Evolutionary conservation across 306 rosid species (phyloP).

Genomic region (Pachyrhizus erosus): DNA sequence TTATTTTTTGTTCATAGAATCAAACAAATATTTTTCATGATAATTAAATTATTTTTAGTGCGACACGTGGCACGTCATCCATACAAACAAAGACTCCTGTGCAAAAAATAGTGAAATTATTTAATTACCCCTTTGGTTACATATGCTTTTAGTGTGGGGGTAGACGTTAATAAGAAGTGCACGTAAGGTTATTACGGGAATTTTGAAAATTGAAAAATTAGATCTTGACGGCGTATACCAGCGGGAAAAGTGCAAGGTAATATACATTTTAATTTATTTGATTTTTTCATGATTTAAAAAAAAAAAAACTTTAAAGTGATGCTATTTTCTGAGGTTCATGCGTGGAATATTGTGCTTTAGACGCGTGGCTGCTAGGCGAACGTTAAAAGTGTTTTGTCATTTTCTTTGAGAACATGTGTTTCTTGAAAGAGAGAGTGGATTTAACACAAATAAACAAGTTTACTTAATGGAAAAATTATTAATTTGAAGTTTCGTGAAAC

Average conservation of each 20-base stretch:
- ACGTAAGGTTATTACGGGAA: not conserved
- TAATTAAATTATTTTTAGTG: not conserved
- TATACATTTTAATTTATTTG: not conserved
- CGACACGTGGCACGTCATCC: slow-evolving; percentile 70
- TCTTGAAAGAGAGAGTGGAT: not conserved
- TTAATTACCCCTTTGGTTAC: not conserved
- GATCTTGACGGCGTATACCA: not conserved
- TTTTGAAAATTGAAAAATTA: not conserved
- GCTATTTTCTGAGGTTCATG: slow-evolving; percentile 33
- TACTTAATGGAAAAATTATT: not conserved
- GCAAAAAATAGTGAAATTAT: not conserved
- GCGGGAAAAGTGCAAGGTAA: not conserved
- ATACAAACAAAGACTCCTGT: not conserved
- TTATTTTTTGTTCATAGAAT: not conserved
- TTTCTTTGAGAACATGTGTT: slow-evolving; percentile 6
- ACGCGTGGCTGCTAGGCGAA: slow-evolving; percentile 29
- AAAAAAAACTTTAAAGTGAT: not conserved
- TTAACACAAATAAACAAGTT: not conserved
- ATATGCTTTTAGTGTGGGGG: not conserved
- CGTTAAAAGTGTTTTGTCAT: slow-evolving; percentile 36
- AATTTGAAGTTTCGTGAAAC: not conserved
- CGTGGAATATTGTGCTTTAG: slow-evolving; percentile 39
- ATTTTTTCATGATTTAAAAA: not conserved
- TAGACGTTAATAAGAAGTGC: not conserved
- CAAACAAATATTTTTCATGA: not conserved